These are phyloP conservation scores for Emmonsiellopsis sp. DNA, from an alignment of 2,329 filamentous ascomycete species.

Conservation along the genomic window DNA sequence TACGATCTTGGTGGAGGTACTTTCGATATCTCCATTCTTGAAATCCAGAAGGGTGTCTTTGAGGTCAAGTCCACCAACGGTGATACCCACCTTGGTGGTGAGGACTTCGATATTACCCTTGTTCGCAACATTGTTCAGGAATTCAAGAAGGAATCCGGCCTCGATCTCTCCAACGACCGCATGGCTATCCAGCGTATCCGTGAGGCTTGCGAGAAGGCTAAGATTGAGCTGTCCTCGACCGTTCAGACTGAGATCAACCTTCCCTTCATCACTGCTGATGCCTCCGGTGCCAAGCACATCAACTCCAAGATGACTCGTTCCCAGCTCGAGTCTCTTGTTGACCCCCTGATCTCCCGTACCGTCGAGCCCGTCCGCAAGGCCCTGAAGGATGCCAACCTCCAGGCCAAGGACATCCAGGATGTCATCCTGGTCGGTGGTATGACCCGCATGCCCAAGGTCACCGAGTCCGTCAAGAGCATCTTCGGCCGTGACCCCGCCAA, in stretches of 20 bases:
- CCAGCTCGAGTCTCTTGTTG: conserved; percentile 88
- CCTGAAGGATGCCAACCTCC: conserved; percentile 85
- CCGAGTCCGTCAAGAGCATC: conserved; percentile 90
- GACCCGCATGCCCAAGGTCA: conserved; percentile 99
- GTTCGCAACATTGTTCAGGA: conserved; percentile 88
- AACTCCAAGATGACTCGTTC: conserved; percentile 88
- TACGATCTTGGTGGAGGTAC: conserved; percentile 98
- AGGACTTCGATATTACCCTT: conserved; percentile 93
- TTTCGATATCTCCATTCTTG: conserved; percentile 96
- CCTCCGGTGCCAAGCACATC: conserved; percentile 95
- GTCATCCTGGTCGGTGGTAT: conserved; percentile 98
- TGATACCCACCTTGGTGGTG: conserved; percentile 96
- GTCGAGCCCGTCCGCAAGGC: conserved; percentile 93
- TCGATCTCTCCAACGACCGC: conserved; percentile 83
- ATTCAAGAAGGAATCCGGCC: conserved; percentile 92
- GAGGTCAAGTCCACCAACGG: conserved; percentile 99
- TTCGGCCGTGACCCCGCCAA: conserved; percentile 95
- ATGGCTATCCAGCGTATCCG: conserved; percentile 99
- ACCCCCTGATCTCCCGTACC: conserved; percentile 76
- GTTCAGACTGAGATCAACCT: conserved; percentile 96
- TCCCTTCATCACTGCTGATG: conserved; percentile 95
- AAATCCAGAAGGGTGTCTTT: conserved; percentile 96
- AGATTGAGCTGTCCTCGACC: conserved; percentile 95
- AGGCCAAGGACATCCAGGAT: conserved; percentile 91
- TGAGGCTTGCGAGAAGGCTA: conserved; percentile 97